phyloP scores from a whole-genome alignment of 2,329 filamentous ascomycete genomes.

The Fusarium brevicatenulatum region DNA sequence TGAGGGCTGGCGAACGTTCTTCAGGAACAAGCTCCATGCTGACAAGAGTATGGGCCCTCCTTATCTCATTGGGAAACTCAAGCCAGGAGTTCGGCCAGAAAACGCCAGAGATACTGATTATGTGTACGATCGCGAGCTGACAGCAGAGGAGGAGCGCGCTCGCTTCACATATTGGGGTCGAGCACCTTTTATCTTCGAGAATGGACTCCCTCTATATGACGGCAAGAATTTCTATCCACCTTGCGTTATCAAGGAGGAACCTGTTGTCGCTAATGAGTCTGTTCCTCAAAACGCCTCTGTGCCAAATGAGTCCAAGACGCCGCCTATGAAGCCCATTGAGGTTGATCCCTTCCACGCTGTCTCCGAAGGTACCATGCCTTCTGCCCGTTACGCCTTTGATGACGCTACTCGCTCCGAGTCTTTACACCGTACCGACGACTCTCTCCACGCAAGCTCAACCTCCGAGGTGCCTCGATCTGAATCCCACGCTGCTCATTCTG shows the following conservation, averaged over 20 bases:
- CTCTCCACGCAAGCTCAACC: constrained; percentile 32
- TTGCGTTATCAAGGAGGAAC: constrained; percentile 58
- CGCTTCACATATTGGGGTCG: constrained; percentile 71
- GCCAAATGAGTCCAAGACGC: not conserved
- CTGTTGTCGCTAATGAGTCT: constrained; percentile 5
- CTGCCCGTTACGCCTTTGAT: constrained; percentile 40
- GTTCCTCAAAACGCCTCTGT: not conserved
- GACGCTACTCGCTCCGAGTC: constrained; percentile 50
- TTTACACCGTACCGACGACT: constrained; percentile 38
- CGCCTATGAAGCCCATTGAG: constrained; percentile 5
- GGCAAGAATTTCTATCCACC: constrained; percentile 72
- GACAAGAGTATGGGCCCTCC: constrained; percentile 47
- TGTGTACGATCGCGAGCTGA: constrained; percentile 66
- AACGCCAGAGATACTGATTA: constrained; percentile 59
- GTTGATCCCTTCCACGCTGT: constrained; percentile 34
- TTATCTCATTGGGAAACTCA: constrained; percentile 66
- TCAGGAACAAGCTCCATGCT: constrained; percentile 34
- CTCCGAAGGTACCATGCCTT: constrained; percentile 2
- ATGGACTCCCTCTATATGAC: constrained; percentile 70
- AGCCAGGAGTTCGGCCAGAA: constrained; percentile 55
- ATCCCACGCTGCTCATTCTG: constrained; percentile 40
- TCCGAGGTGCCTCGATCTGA: constrained; percentile 38
- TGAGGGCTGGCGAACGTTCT: constrained; percentile 38
- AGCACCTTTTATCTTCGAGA: constrained; percentile 60
- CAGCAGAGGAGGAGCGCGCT: constrained; percentile 66